Evolutionary conservation across 192 early-diverging fungal genomes (phyloP).

Genomic region (Linderina pennispora): DNA sequence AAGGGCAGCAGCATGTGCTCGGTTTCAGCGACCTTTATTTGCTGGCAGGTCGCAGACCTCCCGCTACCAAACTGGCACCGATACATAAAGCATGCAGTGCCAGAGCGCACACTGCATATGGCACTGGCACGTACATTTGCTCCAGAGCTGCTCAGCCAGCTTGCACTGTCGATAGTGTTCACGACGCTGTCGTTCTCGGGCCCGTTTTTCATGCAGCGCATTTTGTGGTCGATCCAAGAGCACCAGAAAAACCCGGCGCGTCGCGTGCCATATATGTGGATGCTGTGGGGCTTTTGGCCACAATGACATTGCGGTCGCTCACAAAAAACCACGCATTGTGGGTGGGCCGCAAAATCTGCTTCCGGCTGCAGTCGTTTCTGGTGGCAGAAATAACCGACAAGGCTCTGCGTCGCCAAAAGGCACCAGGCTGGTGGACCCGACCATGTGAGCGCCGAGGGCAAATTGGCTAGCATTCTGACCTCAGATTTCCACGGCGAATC

Average conservation of each 20-base stretch:
- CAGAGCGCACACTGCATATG: conserved; percentile 17
- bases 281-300: conserved; percentile 55
- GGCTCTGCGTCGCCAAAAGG: conserved; percentile 51
- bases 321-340: conserved; percentile 57
- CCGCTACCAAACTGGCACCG: conserved; percentile 40
- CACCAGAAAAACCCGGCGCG: conserved; percentile 7
- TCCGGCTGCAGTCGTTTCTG: conserved; percentile 56
- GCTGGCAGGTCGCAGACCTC: conserved; percentile 47
- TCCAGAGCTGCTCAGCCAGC: conserved; percentile 41
- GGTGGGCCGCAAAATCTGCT: conserved; percentile 59
- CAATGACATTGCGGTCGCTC: conserved; percentile 46
- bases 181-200: conserved; percentile 43
- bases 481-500: conserved; percentile 56
- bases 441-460: conserved; percentile 50
- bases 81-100: conserved; percentile 8
- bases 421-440: conserved; percentile 20
- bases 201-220: conserved; percentile 56
- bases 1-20: conserved; percentile 50
- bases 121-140: conserved; percentile 41
- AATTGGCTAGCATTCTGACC: conserved; percentile 69
- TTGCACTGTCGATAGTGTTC: conserved; percentile 30
- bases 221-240: conserved; percentile 51
- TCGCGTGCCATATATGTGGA: conserved; percentile 42
- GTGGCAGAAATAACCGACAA: conserved; percentile 65
- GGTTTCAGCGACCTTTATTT: conserved; percentile 57